Evolutionary conservation across 305 asterid genomes (phyloP).

Genomic region (Fraxinus paxiana): DNA sequence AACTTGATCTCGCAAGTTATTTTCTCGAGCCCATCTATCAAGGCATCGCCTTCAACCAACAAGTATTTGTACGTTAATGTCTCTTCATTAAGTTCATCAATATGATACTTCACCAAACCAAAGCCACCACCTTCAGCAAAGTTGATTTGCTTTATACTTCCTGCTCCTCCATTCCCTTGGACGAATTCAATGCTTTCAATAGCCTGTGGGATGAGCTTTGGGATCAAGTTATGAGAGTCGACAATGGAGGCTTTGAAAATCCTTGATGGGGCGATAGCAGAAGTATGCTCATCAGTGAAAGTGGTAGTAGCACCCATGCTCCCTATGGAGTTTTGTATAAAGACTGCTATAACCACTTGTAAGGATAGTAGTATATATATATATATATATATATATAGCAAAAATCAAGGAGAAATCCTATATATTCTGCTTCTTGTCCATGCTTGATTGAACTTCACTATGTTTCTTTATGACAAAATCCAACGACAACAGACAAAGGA

Average conservation of each 20-base stretch:
- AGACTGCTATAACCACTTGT: neutral
- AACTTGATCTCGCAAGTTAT: constrained; percentile 35
- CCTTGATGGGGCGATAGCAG: constrained; percentile 25
- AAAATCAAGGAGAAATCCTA: neutral
- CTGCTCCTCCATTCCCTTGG: constrained; percentile 32
- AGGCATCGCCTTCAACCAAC: constrained; percentile 34
- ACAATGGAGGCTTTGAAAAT: constrained; percentile 32
- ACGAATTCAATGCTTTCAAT: constrained; percentile 28
- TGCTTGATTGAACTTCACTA: neutral
- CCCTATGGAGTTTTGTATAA: neutral
- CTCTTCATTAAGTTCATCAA: constrained; percentile 32
- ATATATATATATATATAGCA: neutral
- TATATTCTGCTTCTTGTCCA: neutral
- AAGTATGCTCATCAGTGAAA: constrained; percentile 18
- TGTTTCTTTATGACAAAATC: neutral
- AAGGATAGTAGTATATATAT: neutral
- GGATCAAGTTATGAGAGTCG: constrained; percentile 33
- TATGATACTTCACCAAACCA: constrained; percentile 25
- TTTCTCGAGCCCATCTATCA: constrained; percentile 31
- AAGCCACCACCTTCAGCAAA: constrained; percentile 31
- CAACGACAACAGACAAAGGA: neutral
- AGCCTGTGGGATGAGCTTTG: constrained; percentile 34
- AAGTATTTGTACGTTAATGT: constrained; percentile 26
- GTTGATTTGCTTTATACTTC: constrained; percentile 30
- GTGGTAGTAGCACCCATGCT: constrained; percentile 23